Percentiles rank a stretch among this genome's conserved stretches.
phyloP scores from a whole-genome alignment of 306 rosid genomes.

The Herpetospermum pedunculosum region DNA sequence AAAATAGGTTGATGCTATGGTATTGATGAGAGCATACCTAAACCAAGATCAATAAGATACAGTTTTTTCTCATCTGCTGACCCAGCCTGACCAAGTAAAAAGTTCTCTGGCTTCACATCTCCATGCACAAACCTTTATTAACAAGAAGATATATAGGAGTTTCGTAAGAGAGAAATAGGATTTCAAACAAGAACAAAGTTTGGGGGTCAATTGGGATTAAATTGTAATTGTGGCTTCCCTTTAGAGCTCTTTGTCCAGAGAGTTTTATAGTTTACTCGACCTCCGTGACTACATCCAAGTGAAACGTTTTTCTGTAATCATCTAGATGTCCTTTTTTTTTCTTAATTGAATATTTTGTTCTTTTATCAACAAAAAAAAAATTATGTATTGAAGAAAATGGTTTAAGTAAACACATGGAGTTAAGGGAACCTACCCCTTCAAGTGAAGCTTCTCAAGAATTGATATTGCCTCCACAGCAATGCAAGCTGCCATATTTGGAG shows the following conservation, averaged over 20 bases:
- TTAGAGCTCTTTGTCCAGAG: not conserved
- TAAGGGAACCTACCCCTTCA: conserved; percentile 56
- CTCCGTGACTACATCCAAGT: not conserved
- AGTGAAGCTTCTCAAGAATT: conserved; percentile 89
- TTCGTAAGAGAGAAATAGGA: not conserved
- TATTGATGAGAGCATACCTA: conserved; percentile 37
- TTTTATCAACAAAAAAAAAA: not conserved
- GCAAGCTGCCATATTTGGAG: conserved; percentile 88
- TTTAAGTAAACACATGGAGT: not conserved
- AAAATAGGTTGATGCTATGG: not conserved
- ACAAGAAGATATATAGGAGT: not conserved
- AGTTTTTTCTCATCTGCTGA: conserved; percentile 82
- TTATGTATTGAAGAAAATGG: not conserved
- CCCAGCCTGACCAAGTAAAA: conserved; percentile 89
- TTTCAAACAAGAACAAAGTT: not conserved
- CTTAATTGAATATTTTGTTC: not conserved
- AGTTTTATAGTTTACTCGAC: not conserved
- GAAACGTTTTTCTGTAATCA: not conserved
- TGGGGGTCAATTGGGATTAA: not conserved
- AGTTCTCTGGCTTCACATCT: conserved; percentile 93
- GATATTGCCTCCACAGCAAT: conserved; percentile 93
- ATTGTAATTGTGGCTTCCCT: not conserved
- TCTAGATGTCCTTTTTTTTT: not conserved
- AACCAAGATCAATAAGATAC: conserved; percentile 85
- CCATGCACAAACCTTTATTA: conserved; percentile 81